A percentile compares a stretch with the other conserved stretches of the same genome.
Evolutionary conservation across 345 rosid species (phyloP).

Genomic region (Citrus hindsii): DNA sequence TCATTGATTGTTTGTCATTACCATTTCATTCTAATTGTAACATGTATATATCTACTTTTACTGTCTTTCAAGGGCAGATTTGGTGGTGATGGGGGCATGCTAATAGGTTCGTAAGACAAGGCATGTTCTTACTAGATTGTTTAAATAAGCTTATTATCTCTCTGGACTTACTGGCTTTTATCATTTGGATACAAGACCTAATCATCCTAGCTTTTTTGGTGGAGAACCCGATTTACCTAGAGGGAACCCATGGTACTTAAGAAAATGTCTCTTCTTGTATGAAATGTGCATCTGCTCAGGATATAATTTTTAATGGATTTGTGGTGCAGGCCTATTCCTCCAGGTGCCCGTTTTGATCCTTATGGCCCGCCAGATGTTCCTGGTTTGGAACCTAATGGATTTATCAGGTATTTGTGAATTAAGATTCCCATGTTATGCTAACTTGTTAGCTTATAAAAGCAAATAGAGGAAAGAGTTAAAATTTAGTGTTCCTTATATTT

Average conservation of each 20-base stretch:
- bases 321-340: slow-evolving; percentile 67
- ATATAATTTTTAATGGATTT: background rate
- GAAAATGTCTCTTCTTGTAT: slow-evolving; percentile 5
- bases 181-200: slow-evolving; percentile 61
- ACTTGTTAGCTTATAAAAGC: background rate
- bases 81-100: slow-evolving; percentile 61
- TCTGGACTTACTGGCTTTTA: background rate
- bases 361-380: slow-evolving; percentile 84
- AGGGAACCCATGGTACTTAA: slow-evolving; percentile 46
- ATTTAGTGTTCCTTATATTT: background rate
- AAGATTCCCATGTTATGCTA: background rate
- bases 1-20: background rate
- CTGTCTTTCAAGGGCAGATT: slow-evolving; percentile 53
- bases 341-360: slow-evolving; percentile 95
- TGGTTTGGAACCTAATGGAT: slow-evolving; percentile 75
- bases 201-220: slow-evolving; percentile 61
- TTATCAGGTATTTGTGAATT: slow-evolving; percentile 48
- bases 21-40: background rate
- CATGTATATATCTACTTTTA: background rate
- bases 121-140: background rate
- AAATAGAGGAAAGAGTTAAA: background rate
- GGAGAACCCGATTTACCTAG: slow-evolving; percentile 39
- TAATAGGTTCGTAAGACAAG: slow-evolving; percentile 48
- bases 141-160: background rate
- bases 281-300: background rate